These are phyloP conservation scores for Coelastrella sp. DNA, from an alignment of 139 green algal species.

Conservation along the genomic window DNA sequence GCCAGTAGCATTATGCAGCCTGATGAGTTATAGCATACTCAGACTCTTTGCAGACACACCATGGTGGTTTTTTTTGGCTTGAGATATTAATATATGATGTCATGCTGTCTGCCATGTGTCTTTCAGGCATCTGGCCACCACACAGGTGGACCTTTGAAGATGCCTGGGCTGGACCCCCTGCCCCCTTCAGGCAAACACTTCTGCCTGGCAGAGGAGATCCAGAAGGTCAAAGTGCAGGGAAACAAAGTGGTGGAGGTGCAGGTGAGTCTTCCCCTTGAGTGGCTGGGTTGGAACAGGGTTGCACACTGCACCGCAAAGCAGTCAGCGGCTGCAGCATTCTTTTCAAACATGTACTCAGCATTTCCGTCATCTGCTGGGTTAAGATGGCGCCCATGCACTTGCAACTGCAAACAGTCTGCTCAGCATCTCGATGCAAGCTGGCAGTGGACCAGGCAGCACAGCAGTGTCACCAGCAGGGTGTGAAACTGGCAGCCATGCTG, in stretches of 20 bases:
- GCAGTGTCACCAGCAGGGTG: no score
- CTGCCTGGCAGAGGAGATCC: conserved; percentile 45
- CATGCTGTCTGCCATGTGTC: not conserved
- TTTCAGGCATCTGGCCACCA: conserved; percentile 34
- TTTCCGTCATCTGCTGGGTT: no score
- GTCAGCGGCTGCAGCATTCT: no score
- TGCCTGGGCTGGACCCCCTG: conserved; percentile 32
- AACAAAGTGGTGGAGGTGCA: conserved; percentile 20
- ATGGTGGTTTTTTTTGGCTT: not conserved
- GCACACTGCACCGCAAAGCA: no score
- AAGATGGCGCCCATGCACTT: no score
- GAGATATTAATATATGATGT: not conserved
- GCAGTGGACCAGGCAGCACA: no score
- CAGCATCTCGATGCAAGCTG: no score
- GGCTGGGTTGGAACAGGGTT: no score
- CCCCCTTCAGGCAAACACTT: conserved; percentile 35
- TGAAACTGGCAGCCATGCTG: no score
- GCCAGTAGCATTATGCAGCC: not conserved
- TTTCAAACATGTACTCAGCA: no score
- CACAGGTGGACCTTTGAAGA: conserved; percentile 16
- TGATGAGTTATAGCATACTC: not conserved
- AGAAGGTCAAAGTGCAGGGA: conserved; percentile 37
- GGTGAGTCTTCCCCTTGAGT: not conserved
- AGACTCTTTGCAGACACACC: no score
- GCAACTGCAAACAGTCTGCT: no score